A percentile compares a stretch with the other conserved stretches of the same genome.
phyloP scores from a whole-genome alignment of 2,329 filamentous ascomycete species.

The Ceratocystis harringtonii region DNA sequence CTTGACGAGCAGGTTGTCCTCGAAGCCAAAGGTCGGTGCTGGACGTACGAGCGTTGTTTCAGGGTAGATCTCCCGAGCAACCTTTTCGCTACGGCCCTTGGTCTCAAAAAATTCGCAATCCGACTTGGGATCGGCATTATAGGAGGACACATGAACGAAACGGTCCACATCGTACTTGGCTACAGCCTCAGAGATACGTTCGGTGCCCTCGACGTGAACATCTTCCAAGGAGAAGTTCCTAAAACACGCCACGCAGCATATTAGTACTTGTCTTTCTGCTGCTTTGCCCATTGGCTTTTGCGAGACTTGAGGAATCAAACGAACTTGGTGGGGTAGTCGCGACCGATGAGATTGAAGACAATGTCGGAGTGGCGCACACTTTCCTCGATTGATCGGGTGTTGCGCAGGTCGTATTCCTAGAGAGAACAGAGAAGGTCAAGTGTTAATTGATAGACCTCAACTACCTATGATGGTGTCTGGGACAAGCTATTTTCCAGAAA shows the following conservation, averaged over 20 bases:
- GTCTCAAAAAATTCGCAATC: conserved; percentile 79
- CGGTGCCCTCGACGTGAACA: conserved; percentile 81
- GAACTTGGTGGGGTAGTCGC: conserved; percentile 91
- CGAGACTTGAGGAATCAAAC: conserved; percentile 20
- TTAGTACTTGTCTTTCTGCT: background rate
- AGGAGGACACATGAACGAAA: conserved; percentile 91
- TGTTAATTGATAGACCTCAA: background rate
- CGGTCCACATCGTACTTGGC: conserved; percentile 97
- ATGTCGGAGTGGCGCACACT: conserved; percentile 93
- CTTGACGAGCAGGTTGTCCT: conserved; percentile 79
- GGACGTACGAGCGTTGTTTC: conserved; percentile 95
- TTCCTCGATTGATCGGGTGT: conserved; percentile 90
- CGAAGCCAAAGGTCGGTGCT: conserved; percentile 84
- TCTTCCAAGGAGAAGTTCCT: conserved; percentile 90
- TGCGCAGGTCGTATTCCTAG: conserved; percentile 85
- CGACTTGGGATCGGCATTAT: conserved; percentile 71
- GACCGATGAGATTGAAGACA: conserved; percentile 90
- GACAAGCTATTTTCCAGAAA: conserved; percentile 7
- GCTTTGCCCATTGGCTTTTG: background rate
- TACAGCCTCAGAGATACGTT: conserved; percentile 83
- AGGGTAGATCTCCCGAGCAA: conserved; percentile 78
- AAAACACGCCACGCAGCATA: background rate
- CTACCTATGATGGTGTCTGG: background rate
- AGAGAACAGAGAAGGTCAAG: background rate
- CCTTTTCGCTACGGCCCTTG: conserved; percentile 72